Evolutionary conservation across 495 filamentous ascomycete species (phyloP), one percentile per base, ranked within the genome.

Genomic region (Talaromyces thailandensis): DNA sequence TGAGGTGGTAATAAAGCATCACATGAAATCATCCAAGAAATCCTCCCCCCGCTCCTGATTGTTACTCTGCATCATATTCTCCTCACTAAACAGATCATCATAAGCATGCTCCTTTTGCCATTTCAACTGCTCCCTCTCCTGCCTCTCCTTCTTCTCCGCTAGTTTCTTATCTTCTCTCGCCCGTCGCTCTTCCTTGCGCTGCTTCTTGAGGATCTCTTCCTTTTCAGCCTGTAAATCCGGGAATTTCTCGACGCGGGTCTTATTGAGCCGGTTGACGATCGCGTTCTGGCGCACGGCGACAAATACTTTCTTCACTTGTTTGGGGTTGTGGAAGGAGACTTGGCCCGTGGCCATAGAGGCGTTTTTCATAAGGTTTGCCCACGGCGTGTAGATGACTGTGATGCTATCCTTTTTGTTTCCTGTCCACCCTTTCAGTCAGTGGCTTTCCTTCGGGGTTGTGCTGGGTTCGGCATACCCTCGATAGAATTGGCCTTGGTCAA

Each of bases 391-490:
- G 66, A 98, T 93, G 61, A 98, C 76, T 16, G 90, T 95, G 63
- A 98, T 81, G 74, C 98, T 98, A 68, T 98, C 94, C 76, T 97
- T 97, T 76, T 98, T 98, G 77, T 98, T 98, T 62, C 94, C 88
- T 90, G 16, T 23, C 12, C 51, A 58, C 14, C 58, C 64, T 50
- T 67, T 52, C n/a, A n/a, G 37, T 61, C n/a, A 51, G 43, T 35
- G n/a, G 16, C 55, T 12, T 18, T 23, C 32, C 4, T 5, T 29
- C 23, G 6, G 14, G 1, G 0, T 25, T 5, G n/a, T 16, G 24
- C 1, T 7, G 23, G 24, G n/a, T 25, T 55, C 12, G 51, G 23
- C 28, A 14, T 56, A 91, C 90, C 95, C 76, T 98, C 94, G 68
- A 98, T 98, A 32, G 93, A 97, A 75, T 98, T 98, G 58, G 94